A percentile compares a stretch with the other conserved stretches of the same genome.
phyloP scores from a whole-genome alignment of 2,329 filamentous ascomycete species.

The Cladophialophora psammophila region DNA sequence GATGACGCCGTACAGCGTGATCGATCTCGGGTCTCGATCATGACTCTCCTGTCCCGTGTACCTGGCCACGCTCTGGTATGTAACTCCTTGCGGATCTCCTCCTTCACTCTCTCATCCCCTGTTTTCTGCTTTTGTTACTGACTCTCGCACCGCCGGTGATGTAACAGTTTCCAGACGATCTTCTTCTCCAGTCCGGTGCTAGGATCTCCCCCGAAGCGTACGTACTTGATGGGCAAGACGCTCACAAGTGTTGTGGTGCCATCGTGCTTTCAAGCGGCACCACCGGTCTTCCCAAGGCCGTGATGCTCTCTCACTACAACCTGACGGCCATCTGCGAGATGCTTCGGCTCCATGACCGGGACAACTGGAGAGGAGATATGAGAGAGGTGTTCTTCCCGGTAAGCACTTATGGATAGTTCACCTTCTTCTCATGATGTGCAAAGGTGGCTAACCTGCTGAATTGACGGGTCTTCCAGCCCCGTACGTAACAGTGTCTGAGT shows the following conservation, averaged over 20 bases:
- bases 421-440: background rate
- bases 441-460: background rate
- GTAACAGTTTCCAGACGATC: slow-evolving; percentile 12
- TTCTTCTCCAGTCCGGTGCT: background rate
- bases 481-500: slow-evolving; percentile 3
- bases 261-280: slow-evolving; percentile 35
- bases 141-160: background rate
- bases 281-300: slow-evolving; percentile 43
- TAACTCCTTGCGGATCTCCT: background rate
- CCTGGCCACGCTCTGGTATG: slow-evolving; percentile 13
- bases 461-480: background rate
- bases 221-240: slow-evolving; percentile 15
- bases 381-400: slow-evolving; percentile 19
- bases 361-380: slow-evolving; percentile 19
- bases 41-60: slow-evolving; percentile 4
- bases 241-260: slow-evolving; percentile 6
- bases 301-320: slow-evolving; percentile 55
- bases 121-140: no score
- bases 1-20: slow-evolving; percentile 5
- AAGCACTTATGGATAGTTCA: background rate
- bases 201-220: slow-evolving; percentile 12
- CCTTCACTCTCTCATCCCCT: background rate
- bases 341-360: slow-evolving; percentile 7
- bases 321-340: slow-evolving; percentile 51
- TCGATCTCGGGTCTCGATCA: background rate